Evolutionary conservation across 768 basidiomycete species (phyloP), one percentile per base, ranked within the genome.

Genomic region (Podaxis sp.): DNA sequence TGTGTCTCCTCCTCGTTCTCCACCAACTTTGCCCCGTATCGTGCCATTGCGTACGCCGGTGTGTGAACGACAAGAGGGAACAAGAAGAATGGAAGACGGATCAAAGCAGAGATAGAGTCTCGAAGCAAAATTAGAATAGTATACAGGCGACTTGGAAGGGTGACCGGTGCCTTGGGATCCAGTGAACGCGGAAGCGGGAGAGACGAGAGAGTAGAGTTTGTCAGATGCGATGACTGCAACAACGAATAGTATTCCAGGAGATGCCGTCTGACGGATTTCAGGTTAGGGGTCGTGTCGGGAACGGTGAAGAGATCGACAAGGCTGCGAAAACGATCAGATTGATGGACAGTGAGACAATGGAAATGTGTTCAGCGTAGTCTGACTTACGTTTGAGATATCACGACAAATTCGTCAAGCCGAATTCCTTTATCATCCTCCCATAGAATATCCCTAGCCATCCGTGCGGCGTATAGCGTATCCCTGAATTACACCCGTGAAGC

Each of bases 381-480:
- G 19, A 77, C 91, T 68, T 77, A 98, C 96, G 93, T 95, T 73
- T 99, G 97, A 13, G 92, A 92, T 61, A 97, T 82, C 12, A 80
- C 73, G 22, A 95, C 89, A 71, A 92, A 96, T 59, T 97, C 87
- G 52, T 89, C 86, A 52, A 96, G 83, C 56, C 86, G 81, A 63
- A 99, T 86, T 33, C 85, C 82, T 64, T 83, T 82, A 63, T 94
- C 89, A 63, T 86, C 82, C 69, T 89, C 89, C 94, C 95, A 99
- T n/a, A 99, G 79, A 42, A 99, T 76, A 71, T 97, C 93, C 57
- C 93, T 82, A 13, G 96, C 94, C 90, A 96, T 98, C 61, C 92
- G 87, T 6, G 95, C 95, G 39, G 86, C 87, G 73, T 91, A 93
- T 4, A 97, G 80, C 0, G 93, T 92, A 64, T 96, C 92, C 95